Base-by-base conservation (phyloP, 148 eudicot species). In the Euryodendron excelsum region DNA sequence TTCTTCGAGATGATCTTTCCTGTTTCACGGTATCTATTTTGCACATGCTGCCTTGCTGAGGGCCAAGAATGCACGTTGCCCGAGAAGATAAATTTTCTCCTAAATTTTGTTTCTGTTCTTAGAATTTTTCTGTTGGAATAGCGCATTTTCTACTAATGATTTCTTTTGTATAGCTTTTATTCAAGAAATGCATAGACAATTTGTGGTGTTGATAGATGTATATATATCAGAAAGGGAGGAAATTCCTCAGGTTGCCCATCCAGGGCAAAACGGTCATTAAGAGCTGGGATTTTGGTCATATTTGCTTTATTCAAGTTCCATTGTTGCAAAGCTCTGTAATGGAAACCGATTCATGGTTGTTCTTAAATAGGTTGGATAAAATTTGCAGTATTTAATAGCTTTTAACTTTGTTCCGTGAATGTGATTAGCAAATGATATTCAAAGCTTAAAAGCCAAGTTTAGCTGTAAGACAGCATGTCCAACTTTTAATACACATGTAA, bases 21-120 rank as follows among this genome's bases (percentile, higher is more conserved):
- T 23, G 12, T 56, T 58, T 74, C 59, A 30, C 31, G n/a, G 65
- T 20, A 33, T 34, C 15, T 31, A 34, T 31, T 11, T 53, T 34
- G 62, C 14, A 73, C 61, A 23, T 55, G 28, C 21, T n/a, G 52
- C 33, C 34, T n/a, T n/a, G 34, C 23, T 58, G 59, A 39, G 45
- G 77, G 77, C 18, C 47, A 39, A 55, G 56, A 73, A 55, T 73
- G 48, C 28, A 53, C 13, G 48, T 73, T 58, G 6, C 36, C 11
- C 4, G 33, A 28, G 37, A 71, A 71, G 37, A 28, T 28, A 30
- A 71, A n/a, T 30, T 47, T n/a, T 50, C 39, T 72, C 20, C 41
- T 47, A 20, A 12, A 28, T 62, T 31, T 62, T 28, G 67, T 62
- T 30, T 62, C 25, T 55, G 6, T 21, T 55, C 60, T 15, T 62